Conservation (phyloP, 2,329 filamentous ascomycete species). For the Metarhizium humberi region DNA sequence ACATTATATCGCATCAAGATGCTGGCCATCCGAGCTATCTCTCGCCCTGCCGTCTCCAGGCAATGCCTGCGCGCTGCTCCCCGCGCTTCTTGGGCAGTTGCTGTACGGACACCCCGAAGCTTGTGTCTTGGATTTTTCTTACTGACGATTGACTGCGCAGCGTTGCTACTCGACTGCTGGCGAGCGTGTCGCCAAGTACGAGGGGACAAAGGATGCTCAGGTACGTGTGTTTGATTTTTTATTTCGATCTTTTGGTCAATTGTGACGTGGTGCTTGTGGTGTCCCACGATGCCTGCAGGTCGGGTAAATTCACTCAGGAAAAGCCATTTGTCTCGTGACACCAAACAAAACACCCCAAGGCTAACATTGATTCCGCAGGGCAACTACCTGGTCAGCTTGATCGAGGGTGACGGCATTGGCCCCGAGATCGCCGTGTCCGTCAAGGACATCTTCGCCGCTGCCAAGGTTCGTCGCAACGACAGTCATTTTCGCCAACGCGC, state of each 20-base stretch:
- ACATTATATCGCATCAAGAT: conserved; percentile 41
- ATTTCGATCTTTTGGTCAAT: background rate
- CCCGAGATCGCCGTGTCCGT: conserved; percentile 96
- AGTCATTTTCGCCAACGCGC: background rate
- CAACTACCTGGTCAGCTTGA: conserved; percentile 91
- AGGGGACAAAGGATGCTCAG: conserved; percentile 79
- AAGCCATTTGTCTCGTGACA: too few relatives aligned
- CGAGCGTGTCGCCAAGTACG: conserved; percentile 83
- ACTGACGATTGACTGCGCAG: conserved; percentile 30
- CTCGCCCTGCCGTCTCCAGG: conserved; percentile 57
- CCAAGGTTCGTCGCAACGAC: conserved; percentile 54
- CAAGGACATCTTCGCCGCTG: conserved; percentile 96
- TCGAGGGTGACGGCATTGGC: conserved; percentile 98
- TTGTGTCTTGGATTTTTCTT: conserved; percentile 1
- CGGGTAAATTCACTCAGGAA: background rate
- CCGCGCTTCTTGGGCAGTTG: conserved; percentile 35
- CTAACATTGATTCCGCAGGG: conserved; percentile 45
- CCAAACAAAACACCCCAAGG: background rate
- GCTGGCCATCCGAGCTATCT: conserved; percentile 73
- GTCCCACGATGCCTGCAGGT: background rate
- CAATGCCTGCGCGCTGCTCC: conserved; percentile 68
- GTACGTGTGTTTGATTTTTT: conserved; percentile 41
- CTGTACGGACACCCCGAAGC: conserved; percentile 17
- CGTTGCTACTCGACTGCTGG: conserved; percentile 56
- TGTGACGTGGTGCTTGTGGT: background rate